Evolutionary conservation across 345 rosid species (phyloP), one percentile per base, ranked within the genome.

Genomic region (Salix brachista): DNA sequence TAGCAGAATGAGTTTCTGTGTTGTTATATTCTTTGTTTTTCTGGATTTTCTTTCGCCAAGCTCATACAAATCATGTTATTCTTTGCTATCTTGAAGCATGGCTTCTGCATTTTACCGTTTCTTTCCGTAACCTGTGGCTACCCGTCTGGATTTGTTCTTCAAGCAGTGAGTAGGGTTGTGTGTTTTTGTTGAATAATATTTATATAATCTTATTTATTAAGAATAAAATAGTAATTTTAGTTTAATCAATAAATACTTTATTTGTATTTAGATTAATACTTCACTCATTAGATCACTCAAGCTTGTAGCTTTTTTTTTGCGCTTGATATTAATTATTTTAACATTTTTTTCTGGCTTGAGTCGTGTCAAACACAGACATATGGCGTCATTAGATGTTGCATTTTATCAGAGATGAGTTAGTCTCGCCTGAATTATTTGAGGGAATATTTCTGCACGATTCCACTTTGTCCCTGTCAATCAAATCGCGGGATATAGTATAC

Each of bases 391-490:
- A 42, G 81, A 5, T 56, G 72, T 74, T 17, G 42, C 60, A 46
- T 70, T 74, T 61, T 30, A 70, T 75, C 61, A 76, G 60, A 75
- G 65, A 67, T 16, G 80, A 81, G 13, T 78, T 69, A 61, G 77
- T 39, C 32, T 79, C 65, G 76, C 26, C 72, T 65, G 76, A 75
- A 83, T 85, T 82, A 75, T 80, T 76, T 80, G 82, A 80, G 79
- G 84, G 87, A 83, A 87, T 82, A 85, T 85, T 81, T 83, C 65
- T 74, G 77, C 52, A 79, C 62, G 79, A 76, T 83, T 78, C 80
- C 80, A 64, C 84, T 80, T 75, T 85, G 85, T 78, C 80, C 66
- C 70, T 46, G 50, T 76, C 83, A 83, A 78, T 78, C 78, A 76
- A 75, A 72, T 76, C 50, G 78, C 78, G 78, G 84, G 84, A 79